A percentile compares a stretch with the other conserved stretches of the same genome.
These are phyloP conservation scores for Triticum urartu DNA, from an alignment of 176 grass and related monocot genomes.

Conservation along the genomic window DNA sequence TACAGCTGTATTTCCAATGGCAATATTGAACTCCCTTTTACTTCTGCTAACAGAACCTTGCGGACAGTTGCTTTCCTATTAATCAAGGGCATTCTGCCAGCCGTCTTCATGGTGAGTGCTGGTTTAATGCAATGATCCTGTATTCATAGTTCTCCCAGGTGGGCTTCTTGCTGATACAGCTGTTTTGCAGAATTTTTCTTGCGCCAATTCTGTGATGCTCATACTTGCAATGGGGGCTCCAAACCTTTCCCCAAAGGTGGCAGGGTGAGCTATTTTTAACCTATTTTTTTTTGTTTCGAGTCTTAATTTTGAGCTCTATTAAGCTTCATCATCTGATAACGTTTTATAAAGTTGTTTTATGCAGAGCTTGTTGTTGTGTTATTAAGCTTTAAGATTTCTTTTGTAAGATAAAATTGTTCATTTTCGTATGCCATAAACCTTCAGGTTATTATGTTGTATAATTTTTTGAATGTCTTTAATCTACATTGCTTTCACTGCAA, in stretches of 20 bases:
- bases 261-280: conserved; percentile 57
- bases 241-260: conserved; percentile 92
- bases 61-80: conserved; percentile 93
- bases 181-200: conserved; percentile 89
- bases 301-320: conserved; percentile 5
- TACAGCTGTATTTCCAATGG: not conserved
- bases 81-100: conserved; percentile 71
- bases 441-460: not conserved
- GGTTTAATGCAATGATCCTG: conserved; percentile 18
- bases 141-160: not conserved
- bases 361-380: not conserved
- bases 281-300: not conserved
- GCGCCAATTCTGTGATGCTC: conserved; percentile 93
- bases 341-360: not conserved
- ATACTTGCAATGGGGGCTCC: conserved; percentile 53
- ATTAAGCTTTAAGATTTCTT: not conserved
- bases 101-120: conserved; percentile 81
- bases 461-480: not conserved
- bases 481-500: not conserved
- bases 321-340: not conserved
- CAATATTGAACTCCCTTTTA: conserved; percentile 15
- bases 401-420: not conserved
- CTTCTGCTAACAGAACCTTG: conserved; percentile 66
- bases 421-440: not conserved
- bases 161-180: conserved; percentile 26